Evolutionary conservation across 495 filamentous ascomycete genomes (phyloP).

Genomic region (Jackrogersella minutella): DNA sequence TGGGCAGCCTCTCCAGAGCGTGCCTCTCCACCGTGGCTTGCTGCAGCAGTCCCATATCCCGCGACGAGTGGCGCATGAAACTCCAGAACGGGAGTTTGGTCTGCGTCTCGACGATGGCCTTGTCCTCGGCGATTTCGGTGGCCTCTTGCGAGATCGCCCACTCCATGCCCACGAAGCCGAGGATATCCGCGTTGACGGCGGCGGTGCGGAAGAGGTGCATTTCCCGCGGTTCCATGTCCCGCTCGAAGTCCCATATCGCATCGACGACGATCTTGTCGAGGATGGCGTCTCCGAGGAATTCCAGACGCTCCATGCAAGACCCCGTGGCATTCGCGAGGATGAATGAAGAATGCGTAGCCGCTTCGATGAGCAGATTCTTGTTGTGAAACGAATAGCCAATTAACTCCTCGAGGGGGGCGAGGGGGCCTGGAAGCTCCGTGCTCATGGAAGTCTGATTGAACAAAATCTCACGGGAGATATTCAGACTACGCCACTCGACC

Average conservation of each 20-base stretch:
- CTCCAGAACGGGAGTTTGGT: conserved; percentile 65
- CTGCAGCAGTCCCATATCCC: conserved; percentile 54
- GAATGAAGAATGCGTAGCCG: conserved; percentile 84
- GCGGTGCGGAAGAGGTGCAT: conserved; percentile 82
- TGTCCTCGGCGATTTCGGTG: conserved; percentile 35
- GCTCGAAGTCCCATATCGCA: conserved; percentile 46
- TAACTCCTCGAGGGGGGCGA: conserved; percentile 61
- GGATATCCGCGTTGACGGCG: conserved; percentile 82
- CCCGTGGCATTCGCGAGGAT: conserved; percentile 48
- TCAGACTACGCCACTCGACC: conserved; percentile 60
- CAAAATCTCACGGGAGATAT: conserved; percentile 44
- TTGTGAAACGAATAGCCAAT: conserved; percentile 77
- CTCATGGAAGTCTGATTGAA: conserved; percentile 41
- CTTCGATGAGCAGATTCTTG: conserved; percentile 77
- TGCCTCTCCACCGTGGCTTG: conserved; percentile 58
- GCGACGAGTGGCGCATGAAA: conserved; percentile 69
- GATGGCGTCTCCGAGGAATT: conserved; percentile 89
- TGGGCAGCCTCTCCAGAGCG: conserved; percentile 53
- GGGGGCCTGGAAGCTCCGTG: conserved; percentile 39
- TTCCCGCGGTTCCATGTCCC: conserved; percentile 62
- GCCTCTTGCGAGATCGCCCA: conserved; percentile 49
- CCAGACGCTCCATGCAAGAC: conserved; percentile 83
- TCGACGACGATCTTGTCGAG: conserved; percentile 79
- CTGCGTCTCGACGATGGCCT: conserved; percentile 22
- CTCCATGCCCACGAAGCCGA: conserved; percentile 84